phyloP scores from a whole-genome alignment of 345 rosid species.

The Erysimum cheiranthoides region DNA sequence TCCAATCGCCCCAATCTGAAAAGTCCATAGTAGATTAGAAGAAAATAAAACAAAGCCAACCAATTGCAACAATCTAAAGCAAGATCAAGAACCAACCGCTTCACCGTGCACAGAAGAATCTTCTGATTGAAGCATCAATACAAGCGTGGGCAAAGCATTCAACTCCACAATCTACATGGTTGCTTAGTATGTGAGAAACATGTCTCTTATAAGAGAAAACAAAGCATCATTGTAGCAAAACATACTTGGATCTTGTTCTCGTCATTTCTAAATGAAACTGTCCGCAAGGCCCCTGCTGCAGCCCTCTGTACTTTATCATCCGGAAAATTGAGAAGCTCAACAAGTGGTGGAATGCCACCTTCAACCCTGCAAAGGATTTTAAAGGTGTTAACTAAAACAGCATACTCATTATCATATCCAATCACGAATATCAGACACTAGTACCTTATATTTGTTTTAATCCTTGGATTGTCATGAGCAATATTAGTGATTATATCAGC shows the following conservation, averaged over 20 bases:
- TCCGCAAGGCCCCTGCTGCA: slow-evolving; percentile 78
- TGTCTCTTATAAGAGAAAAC: background rate
- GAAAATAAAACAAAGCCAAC: background rate
- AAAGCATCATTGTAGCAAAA: background rate
- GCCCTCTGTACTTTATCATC: slow-evolving; percentile 79
- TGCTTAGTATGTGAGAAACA: slow-evolving; percentile 27
- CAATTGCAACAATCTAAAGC: background rate
- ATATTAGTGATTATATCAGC: slow-evolving; percentile 77
- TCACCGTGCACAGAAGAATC: slow-evolving; percentile 68
- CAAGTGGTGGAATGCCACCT: slow-evolving; percentile 79
- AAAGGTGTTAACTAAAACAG: slow-evolving; percentile 18
- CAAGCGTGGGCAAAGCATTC: slow-evolving; percentile 68
- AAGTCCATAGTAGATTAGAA: slow-evolving; percentile 20
- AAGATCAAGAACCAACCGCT: slow-evolving; percentile 59
- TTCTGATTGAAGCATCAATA: slow-evolving; percentile 70
- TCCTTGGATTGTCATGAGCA: slow-evolving; percentile 72
- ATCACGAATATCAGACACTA: background rate
- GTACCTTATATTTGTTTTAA: slow-evolving; percentile 72
- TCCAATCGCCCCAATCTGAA: slow-evolving; percentile 78
- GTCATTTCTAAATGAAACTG: slow-evolving; percentile 76
- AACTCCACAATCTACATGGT: slow-evolving; percentile 70
- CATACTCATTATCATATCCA: background rate
- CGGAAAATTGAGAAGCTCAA: slow-evolving; percentile 59
- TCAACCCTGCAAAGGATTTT: slow-evolving; percentile 53
- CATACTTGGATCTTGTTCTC: slow-evolving; percentile 72